phyloP scores from a whole-genome alignment of 2,329 filamentous ascomycete genomes.

The Diaporthe sp. region DNA sequence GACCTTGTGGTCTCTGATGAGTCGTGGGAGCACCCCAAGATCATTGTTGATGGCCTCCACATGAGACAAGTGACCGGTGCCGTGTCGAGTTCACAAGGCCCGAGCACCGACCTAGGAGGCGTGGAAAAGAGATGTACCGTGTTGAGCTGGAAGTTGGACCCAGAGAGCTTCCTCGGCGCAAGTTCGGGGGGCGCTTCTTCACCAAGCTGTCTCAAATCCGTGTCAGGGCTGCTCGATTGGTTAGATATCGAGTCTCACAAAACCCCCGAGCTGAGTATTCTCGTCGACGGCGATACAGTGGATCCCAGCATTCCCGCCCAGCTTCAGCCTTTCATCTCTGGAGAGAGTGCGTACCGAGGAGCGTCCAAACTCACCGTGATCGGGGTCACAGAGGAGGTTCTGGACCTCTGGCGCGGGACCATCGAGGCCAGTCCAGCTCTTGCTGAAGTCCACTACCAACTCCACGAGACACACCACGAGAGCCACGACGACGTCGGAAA shows the following conservation, averaged over 20 bases:
- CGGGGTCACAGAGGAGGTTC: neutral
- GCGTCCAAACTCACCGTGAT: neutral
- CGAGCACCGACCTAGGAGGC: too few relatives aligned
- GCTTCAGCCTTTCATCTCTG: neutral
- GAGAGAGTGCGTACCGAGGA: neutral
- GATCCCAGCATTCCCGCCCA: neutral
- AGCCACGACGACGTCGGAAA: neutral
- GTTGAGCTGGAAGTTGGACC: neutral
- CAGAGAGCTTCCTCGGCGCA: neutral
- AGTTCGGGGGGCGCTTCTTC: too few relatives aligned
- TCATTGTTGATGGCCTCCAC: neutral
- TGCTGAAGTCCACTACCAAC: too few relatives aligned
- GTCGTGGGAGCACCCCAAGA: neutral
- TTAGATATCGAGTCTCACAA: constrained; percentile 14
- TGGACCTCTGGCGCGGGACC: neutral
- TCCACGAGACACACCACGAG: neutral
- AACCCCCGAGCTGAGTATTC: neutral
- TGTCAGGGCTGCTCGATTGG: neutral
- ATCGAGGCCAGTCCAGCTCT: too few relatives aligned
- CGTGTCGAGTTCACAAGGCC: neutral
- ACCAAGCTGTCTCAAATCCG: too few relatives aligned
- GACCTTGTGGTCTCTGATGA: constrained; percentile 20
- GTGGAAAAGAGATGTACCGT: neutral
- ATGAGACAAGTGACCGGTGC: neutral
- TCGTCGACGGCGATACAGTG: neutral